phyloP scores from a whole-genome alignment of 306 rosid genomes.

The Echinosophora koreensis region DNA sequence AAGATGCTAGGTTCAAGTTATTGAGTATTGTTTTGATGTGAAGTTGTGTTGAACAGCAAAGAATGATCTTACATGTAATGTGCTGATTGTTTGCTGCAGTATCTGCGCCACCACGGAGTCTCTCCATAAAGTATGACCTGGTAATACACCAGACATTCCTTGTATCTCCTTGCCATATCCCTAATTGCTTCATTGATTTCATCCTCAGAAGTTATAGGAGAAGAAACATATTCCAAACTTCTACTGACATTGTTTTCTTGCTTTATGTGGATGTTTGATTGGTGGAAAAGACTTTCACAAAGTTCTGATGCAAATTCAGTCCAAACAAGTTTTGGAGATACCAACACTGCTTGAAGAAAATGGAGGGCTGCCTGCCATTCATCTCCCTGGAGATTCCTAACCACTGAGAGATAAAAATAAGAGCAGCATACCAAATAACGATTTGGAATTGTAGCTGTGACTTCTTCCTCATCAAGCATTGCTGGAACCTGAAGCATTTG shows the following conservation, averaged over 20 bases:
- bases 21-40: not conserved
- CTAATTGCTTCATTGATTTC: slow-evolving; percentile 53
- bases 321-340: slow-evolving; percentile 67
- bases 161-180: slow-evolving; percentile 71
- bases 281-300: slow-evolving; percentile 59
- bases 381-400: slow-evolving; percentile 69
- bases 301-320: slow-evolving; percentile 66
- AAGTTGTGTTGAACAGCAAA: slow-evolving; percentile 34
- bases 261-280: slow-evolving; percentile 33
- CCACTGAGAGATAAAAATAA: slow-evolving; percentile 73
- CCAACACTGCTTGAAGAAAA: slow-evolving; percentile 81
- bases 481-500: slow-evolving; percentile 88
- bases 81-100: slow-evolving; percentile 47
- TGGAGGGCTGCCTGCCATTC: slow-evolving; percentile 86
- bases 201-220: slow-evolving; percentile 37
- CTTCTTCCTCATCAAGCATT: slow-evolving; percentile 70
- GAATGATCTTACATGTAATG: slow-evolving; percentile 57
- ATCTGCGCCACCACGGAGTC: slow-evolving; percentile 56
- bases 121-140: slow-evolving; percentile 81
- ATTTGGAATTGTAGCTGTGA: slow-evolving; percentile 70
- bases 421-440: slow-evolving; percentile 72
- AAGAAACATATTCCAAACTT: slow-evolving; percentile 44
- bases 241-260: slow-evolving; percentile 31
- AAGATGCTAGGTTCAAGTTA: not conserved
- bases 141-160: slow-evolving; percentile 74